These are phyloP conservation scores for Azolla pinnata DNA, from an alignment of 75 land plant genomes.

Conservation along the genomic window DNA sequence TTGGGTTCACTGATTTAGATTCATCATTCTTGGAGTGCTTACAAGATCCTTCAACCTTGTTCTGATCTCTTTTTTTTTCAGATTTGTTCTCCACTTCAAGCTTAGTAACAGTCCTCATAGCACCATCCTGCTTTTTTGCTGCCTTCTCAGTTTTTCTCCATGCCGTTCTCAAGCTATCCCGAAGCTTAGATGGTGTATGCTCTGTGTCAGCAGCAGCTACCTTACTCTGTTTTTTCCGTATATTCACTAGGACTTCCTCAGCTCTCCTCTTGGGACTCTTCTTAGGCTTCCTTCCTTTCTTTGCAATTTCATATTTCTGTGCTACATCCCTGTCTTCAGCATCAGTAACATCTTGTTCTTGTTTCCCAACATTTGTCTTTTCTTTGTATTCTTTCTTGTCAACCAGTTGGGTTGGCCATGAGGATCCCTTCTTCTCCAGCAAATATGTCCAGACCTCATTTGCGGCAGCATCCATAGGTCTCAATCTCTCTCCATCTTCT, in stretches of 20 bases:
- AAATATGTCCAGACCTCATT: constrained; percentile 5
- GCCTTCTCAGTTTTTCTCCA: not conserved
- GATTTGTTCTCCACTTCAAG: too few relatives aligned
- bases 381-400: constrained; percentile 38
- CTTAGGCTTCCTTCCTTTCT: constrained; percentile 25
- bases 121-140: constrained; percentile 4
- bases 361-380: constrained; percentile 45
- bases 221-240: constrained; percentile 43
- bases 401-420: constrained; percentile 16
- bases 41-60: not conserved
- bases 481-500: not conserved
- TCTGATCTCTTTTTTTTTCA: too few relatives aligned
- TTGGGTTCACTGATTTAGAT: constrained; percentile 25
- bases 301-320: constrained; percentile 18
- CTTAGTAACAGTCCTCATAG: too few relatives aligned
- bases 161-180: not conserved
- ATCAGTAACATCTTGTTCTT: not conserved
- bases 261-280: constrained; percentile 49
- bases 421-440: constrained; percentile 18
- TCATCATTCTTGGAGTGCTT: not conserved
- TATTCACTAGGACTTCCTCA: constrained; percentile 43
- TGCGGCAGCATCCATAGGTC: not conserved
- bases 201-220: constrained; percentile 7
- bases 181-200: constrained; percentile 5
- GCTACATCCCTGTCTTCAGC: not conserved